Evolutionary conservation across 176 grass and related monocot genomes (phyloP), one percentile per base, ranked within the genome.

Genomic region (Oryza brachyantha): DNA sequence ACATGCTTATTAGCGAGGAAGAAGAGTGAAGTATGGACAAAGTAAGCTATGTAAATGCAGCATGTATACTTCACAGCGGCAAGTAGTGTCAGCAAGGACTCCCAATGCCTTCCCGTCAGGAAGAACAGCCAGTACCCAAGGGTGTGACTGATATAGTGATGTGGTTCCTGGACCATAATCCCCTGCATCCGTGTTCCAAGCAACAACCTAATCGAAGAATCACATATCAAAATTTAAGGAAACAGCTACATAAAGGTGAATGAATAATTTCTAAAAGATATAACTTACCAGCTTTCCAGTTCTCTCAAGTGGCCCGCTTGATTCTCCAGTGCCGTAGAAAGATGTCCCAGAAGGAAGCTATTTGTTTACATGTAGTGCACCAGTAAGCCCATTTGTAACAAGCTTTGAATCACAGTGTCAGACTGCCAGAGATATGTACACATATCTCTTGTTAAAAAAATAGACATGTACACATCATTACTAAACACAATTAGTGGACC

Each of bases 121-220:
- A 29, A 97, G 83, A 61, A 97, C 22, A 21, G 94, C 91, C 76
- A 97, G 36, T 61, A 97, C 94, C 91, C 91, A 97, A 73, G 94
- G 91, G 80, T 97, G 94, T 36, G 94, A 94, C 71, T 97, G 94
- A 64, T 97, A 97, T 34, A 97, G 78, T 21, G 94, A 94, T 29
- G 89, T 92, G 25, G 94, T 97, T 85, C 73, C 87, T 82, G 89
- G 85, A 19, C 91, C 85, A 71, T 70, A 97, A 77, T 89, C 91
- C 94, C 94, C 90, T 66, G 89, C 91, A 77, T 92, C 91, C 16
- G 91, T 94, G 82, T 97, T 97, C 94, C 94, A 97, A 61, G 94
- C 85, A 81, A 94, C 90, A 84, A 97, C 84, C 94, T 97, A 64
- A 76, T 22, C 50, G 17, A 34, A 73, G 24, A 79, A 19, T 7